Evolutionary conservation across 1,284 basidiomycete species (phyloP).

Genomic region (Cryptococcus sp.): DNA sequence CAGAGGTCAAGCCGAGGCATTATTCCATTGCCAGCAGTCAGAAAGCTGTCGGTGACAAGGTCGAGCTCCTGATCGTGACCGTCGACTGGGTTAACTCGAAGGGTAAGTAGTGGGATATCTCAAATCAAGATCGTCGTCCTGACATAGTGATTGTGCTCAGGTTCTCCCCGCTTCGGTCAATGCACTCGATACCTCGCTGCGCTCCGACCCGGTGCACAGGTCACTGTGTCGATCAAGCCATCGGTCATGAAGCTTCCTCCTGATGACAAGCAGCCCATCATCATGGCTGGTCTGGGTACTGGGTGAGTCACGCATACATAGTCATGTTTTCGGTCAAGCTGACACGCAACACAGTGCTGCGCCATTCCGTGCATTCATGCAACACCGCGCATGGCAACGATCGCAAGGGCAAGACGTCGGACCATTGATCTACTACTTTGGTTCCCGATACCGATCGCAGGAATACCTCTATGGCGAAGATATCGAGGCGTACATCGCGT

Average conservation of each 20-base stretch:
- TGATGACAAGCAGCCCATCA: constrained; percentile 81
- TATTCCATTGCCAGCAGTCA: constrained; percentile 97
- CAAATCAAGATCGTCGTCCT: background rate
- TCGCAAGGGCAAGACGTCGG: constrained; percentile 78
- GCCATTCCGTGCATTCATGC: constrained; percentile 97
- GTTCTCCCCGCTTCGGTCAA: constrained; percentile 81
- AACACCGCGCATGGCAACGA: constrained; percentile 83
- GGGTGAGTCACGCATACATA: constrained; percentile 57
- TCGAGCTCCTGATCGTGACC: constrained; percentile 92
- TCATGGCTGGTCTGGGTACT: constrained; percentile 98
- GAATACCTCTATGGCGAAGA: constrained; percentile 84
- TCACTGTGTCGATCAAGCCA: constrained; percentile 97
- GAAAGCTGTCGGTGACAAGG: constrained; percentile 88
- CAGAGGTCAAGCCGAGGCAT: constrained; percentile 95
- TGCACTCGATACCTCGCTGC: constrained; percentile 92
- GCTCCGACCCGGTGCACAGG: constrained; percentile 82
- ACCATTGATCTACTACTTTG: constrained; percentile 96
- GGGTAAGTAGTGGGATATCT: constrained; percentile 61
- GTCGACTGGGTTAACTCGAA: constrained; percentile 89
- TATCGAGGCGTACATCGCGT: constrained; percentile 66
- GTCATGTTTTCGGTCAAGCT: too few relatives aligned
- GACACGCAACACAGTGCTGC: constrained; percentile 62
- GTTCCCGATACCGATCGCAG: constrained; percentile 88
- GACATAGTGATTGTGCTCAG: constrained; percentile 52
- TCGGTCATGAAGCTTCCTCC: constrained; percentile 98